Conservation (phyloP, 2,329 filamentous ascomycete species). For the Rhynchosporium agropyri region DNA sequence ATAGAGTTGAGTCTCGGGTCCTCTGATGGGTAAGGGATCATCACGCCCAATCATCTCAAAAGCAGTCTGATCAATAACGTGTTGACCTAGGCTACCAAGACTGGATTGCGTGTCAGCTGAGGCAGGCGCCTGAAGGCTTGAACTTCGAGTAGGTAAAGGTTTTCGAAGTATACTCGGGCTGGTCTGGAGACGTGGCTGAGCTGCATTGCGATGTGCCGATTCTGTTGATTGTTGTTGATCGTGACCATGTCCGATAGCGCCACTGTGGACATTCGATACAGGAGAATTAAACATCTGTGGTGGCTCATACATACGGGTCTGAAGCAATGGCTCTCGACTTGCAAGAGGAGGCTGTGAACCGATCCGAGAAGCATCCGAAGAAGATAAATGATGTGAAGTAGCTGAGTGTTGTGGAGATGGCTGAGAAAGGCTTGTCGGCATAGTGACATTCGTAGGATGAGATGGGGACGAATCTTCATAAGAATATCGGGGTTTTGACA, state of each 20-base stretch:
- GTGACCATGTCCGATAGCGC: conserved; percentile 26
- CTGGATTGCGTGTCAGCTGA: conserved; percentile 45
- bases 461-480: conserved; percentile 36
- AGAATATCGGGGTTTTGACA: conserved; percentile 35
- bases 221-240: conserved; percentile 30
- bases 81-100: conserved; percentile 46
- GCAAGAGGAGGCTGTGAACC: conserved; percentile 14
- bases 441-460: conserved; percentile 26
- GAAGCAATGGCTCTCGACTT: conserved; percentile 9
- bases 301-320: conserved; percentile 30
- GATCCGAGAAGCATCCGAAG: conserved; percentile 16
- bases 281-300: conserved; percentile 25
- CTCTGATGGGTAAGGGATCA: conserved; percentile 19
- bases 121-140: conserved; percentile 45
- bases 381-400: conserved; percentile 17
- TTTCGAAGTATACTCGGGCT: conserved; percentile 54
- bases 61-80: conserved; percentile 52
- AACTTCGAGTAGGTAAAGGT: conserved; percentile 50
- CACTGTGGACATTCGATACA: conserved; percentile 17
- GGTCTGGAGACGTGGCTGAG: conserved; percentile 43
- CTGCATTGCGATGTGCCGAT: conserved; percentile 29
- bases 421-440: conserved; percentile 27
- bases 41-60: conserved; percentile 46
- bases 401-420: conserved; percentile 28
- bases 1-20: conserved; percentile 35